Conservation (phyloP, 116 monocot genomes). For the Papilionanthe hybrid region DNA sequence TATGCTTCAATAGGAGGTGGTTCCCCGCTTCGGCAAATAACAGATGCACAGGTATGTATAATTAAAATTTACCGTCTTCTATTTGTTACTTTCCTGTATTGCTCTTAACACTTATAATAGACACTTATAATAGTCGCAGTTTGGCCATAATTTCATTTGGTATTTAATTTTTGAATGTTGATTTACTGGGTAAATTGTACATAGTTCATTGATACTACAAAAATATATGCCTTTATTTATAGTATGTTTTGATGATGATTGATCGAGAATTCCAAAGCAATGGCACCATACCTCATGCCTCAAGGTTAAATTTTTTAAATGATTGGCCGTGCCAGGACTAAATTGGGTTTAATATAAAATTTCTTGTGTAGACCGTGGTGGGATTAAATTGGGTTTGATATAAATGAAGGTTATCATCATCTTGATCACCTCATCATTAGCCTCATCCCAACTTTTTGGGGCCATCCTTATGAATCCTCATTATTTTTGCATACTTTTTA, state of each 20-base stretch:
- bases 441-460: not conserved
- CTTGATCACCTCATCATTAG: not conserved
- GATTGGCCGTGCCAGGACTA: too few relatives aligned
- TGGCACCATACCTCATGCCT: not conserved
- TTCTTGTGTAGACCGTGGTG: not conserved
- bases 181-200: not conserved
- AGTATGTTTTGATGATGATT: not conserved
- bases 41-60: constrained; percentile 68
- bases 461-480: not conserved
- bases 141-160: not conserved
- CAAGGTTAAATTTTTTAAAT: not conserved
- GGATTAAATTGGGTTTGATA: not conserved
- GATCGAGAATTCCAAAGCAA: not conserved
- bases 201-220: not conserved
- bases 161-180: not conserved
- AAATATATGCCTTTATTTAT: not conserved
- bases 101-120: not conserved
- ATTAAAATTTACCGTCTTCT: not conserved
- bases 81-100: not conserved
- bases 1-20: constrained; percentile 99
- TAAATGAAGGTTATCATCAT: not conserved
- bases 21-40: constrained; percentile 89
- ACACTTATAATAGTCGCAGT: not conserved
- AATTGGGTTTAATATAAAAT: too few relatives aligned
- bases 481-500: not conserved